Evolutionary conservation across 306 rosid genomes (phyloP), one percentile per base, ranked within the genome.

Genomic region (Spatholobus suberectus): DNA sequence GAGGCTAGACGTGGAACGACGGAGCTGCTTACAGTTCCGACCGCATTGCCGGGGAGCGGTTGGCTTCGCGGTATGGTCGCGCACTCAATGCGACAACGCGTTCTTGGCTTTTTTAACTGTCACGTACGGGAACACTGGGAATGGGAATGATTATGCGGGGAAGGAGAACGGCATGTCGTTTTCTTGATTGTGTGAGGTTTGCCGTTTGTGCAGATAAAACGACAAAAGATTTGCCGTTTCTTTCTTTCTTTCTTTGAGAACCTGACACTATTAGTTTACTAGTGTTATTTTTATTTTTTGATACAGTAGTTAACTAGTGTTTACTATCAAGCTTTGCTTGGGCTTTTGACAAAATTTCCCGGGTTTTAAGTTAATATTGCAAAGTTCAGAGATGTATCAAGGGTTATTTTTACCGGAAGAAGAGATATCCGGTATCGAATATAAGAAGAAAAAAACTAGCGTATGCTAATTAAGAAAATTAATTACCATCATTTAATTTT

Each of bases 41-140:
- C 89, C 13, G 71, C 97, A 89, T 93, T 10, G 83, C 91, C 88
- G 89, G 90, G 34, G 15, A 63, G 32, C 23, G 27, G 62, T 17
- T 17, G 21, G 26, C 44, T 44, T 43, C 44, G 58, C 18, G 57
- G 41, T 13, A 17, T 10, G 17, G 40, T 0, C 37, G 54, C 41
- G 1, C 11, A 59, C 21, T 26, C 66, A 74, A 66, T 35, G 49
- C 49, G 9, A 51, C 51, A 23, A 41, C 20, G 54, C 55, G 84
- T 24, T 46, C 32, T 52, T 10, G 24, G 80, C 79, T 58, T 83
- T n/a, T 59, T 83, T 80, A 80, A 87, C 82, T 78, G 1, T 58
- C 59, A 29, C n/a, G n/a, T n/a, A 57, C 38, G n/a, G 14, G 44
- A 47, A 63, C 51, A 9, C 32, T 11, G 29, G 29, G 26, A 67